A percentile compares a stretch with the other conserved stretches of the same genome.
Evolutionary conservation across 176 grass and related monocot genomes (phyloP).

Genomic region (Carex littledalei): DNA sequence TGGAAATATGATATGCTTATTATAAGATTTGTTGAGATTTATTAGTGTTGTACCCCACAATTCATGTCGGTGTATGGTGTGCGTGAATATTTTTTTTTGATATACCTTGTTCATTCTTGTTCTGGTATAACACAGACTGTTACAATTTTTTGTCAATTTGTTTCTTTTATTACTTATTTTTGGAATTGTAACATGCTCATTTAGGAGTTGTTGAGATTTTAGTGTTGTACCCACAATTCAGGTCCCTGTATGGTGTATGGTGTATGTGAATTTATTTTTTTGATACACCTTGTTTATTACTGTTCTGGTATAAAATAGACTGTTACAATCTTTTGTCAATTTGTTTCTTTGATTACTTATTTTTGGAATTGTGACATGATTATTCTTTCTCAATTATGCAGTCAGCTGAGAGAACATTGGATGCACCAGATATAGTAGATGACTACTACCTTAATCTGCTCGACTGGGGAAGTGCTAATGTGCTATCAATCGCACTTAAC

Average conservation of each 20-base stretch:
- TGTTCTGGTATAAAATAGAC: not conserved
- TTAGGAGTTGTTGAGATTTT: not conserved
- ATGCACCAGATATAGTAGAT: conserved; percentile 46
- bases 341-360: not conserved
- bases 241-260: not conserved
- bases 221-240: no score
- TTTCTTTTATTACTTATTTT: no score
- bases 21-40: no score
- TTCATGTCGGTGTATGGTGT: no score
- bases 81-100: no score
- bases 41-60: no score
- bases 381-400: conserved; percentile 21
- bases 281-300: not conserved
- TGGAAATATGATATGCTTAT: no score
- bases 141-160: no score
- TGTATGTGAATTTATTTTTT: not conserved
- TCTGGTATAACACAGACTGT: no score
- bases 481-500: conserved; percentile 43
- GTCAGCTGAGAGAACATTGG: conserved; percentile 41
- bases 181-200: no score
- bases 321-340: not conserved
- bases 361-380: conserved; percentile 14
- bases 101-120: no score
- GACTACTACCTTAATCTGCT: conserved; percentile 59
- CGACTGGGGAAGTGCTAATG: conserved; percentile 52